A percentile compares a stretch with the other conserved stretches of the same genome.
Conservation (phyloP, 805 yeast genomes). For the Kluyveromyces lactis region DNA sequence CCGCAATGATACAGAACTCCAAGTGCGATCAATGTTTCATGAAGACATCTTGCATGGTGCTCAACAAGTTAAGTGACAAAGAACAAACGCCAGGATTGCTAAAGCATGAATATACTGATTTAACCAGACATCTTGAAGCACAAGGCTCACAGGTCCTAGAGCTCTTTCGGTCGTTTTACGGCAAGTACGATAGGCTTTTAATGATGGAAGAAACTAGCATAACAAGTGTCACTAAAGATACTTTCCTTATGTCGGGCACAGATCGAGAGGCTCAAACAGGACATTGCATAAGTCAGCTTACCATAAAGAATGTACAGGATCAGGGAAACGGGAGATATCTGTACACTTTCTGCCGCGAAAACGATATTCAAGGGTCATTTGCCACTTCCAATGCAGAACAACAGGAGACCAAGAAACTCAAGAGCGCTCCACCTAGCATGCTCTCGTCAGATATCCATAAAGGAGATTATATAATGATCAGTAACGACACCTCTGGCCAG, state of each 20-base stretch:
- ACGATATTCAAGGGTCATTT: slow-evolving; percentile 1
- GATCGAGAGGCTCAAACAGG: slow-evolving; percentile 59
- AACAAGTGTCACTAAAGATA: slow-evolving; percentile 44
- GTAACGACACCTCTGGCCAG: slow-evolving; percentile 79
- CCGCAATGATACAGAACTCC: slow-evolving; percentile 43
- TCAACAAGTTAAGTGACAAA: slow-evolving; percentile 49
- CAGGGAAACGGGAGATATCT: slow-evolving; percentile 25
- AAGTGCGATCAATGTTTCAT: slow-evolving; percentile 56
- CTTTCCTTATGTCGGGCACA: slow-evolving; percentile 45
- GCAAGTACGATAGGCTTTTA: slow-evolving; percentile 65
- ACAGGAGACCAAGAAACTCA: background rate
- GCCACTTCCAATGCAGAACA: background rate
- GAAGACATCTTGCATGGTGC: slow-evolving; percentile 53
- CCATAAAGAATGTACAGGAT: slow-evolving; percentile 19
- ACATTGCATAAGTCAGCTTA: slow-evolving; percentile 40
- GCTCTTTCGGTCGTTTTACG: slow-evolving; percentile 46
- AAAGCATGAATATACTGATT: slow-evolving; percentile 36
- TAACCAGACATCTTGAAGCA: slow-evolving; percentile 42
- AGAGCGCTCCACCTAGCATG: slow-evolving; percentile 6
- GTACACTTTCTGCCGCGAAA: slow-evolving; percentile 42
- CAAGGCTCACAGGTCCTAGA: slow-evolving; percentile 14
- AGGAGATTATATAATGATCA: slow-evolving; percentile 60
- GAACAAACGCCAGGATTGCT: slow-evolving; percentile 51
- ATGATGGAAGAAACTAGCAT: slow-evolving; percentile 64
- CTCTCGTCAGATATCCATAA: slow-evolving; percentile 40